Percentiles rank a stretch among this genome's conserved stretches.
Conservation (phyloP, 2,329 filamentous ascomycete species). For the Aspergillus sp. region DNA sequence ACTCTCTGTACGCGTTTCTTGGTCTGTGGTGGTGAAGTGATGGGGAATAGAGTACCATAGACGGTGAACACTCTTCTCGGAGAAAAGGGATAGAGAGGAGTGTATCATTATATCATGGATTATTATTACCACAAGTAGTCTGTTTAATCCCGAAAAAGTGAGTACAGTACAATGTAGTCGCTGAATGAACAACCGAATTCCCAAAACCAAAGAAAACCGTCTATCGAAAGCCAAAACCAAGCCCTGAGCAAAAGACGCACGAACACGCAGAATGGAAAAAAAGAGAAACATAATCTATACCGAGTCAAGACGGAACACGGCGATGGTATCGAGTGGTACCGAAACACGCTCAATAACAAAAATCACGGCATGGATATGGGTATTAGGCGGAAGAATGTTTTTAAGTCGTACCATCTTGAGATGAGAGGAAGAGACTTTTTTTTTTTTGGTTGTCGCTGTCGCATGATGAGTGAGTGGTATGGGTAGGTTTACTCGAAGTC, state of each 20-base stretch:
- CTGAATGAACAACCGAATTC: not conserved
- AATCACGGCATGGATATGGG: not conserved
- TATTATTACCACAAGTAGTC: too few species aligned
- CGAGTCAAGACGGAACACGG: constrained; percentile 9
- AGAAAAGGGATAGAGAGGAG: too few species aligned
- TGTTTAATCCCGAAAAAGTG: too few species aligned
- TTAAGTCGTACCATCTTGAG: not conserved
- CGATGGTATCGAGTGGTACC: constrained; percentile 6
- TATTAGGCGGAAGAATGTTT: not conserved
- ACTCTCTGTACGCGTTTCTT: too few species aligned
- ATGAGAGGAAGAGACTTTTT: too few species aligned
- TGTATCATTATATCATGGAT: too few species aligned
- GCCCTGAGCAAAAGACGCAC: not conserved
- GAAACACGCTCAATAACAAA: not conserved
- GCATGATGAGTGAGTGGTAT: too few species aligned
- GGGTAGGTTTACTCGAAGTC: constrained; percentile 18
- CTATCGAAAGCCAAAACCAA: not conserved
- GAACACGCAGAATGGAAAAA: not conserved
- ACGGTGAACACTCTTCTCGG: too few species aligned
- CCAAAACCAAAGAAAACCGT: not conserved
- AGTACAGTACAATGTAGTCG: too few species aligned
- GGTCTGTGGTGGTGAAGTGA: too few species aligned
- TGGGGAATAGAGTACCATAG: too few species aligned
- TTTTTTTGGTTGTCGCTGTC: too few species aligned
- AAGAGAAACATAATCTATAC: constrained; percentile 15